Percentiles rank a stretch among this genome's conserved stretches.
These are phyloP conservation scores for Torulaspora franciscae DNA, from an alignment of 805 yeast species.

Conservation along the genomic window DNA sequence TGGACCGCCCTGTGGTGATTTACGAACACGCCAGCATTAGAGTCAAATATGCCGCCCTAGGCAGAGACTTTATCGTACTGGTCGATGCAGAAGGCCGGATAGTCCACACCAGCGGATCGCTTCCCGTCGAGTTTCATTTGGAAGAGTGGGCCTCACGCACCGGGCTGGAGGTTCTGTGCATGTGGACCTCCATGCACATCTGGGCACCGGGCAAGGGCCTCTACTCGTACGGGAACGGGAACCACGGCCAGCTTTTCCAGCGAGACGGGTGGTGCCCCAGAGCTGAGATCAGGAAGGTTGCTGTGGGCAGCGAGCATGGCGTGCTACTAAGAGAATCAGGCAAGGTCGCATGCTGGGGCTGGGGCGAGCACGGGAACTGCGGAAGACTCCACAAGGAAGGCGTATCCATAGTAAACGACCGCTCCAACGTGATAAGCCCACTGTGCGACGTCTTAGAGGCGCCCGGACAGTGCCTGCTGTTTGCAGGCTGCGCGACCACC, in stretches of 20 bases:
- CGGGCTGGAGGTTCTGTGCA: slow-evolving; percentile 28
- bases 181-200: slow-evolving; percentile 80
- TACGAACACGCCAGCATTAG: slow-evolving; percentile 8
- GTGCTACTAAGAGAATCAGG: slow-evolving; percentile 34
- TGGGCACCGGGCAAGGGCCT: slow-evolving; percentile 26
- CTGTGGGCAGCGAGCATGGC: slow-evolving; percentile 88
- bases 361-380: slow-evolving; percentile 99
- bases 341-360: slow-evolving; percentile 77
- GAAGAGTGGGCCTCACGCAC: slow-evolving; percentile 12
- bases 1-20: slow-evolving; percentile 19
- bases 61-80: slow-evolving; percentile 28
- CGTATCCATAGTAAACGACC: slow-evolving; percentile 19
- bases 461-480: neutral
- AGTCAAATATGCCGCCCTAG: slow-evolving; percentile 24
- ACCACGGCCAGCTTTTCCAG: slow-evolving; percentile 60
- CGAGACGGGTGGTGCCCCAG: slow-evolving; percentile 5
- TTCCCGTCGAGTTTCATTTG: slow-evolving; percentile 19
- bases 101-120: slow-evolving; percentile 13
- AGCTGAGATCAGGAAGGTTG: slow-evolving; percentile 25
- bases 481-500: slow-evolving; percentile 32
- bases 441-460: slow-evolving; percentile 4
- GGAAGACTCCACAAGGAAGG: slow-evolving; percentile 39
- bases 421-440: slow-evolving; percentile 24
- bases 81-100: slow-evolving; percentile 17
- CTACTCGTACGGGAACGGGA: slow-evolving; percentile 64